phyloP scores from a whole-genome alignment of 2,329 filamentous ascomycete species.

The Ceratocystis diversiconidia region DNA sequence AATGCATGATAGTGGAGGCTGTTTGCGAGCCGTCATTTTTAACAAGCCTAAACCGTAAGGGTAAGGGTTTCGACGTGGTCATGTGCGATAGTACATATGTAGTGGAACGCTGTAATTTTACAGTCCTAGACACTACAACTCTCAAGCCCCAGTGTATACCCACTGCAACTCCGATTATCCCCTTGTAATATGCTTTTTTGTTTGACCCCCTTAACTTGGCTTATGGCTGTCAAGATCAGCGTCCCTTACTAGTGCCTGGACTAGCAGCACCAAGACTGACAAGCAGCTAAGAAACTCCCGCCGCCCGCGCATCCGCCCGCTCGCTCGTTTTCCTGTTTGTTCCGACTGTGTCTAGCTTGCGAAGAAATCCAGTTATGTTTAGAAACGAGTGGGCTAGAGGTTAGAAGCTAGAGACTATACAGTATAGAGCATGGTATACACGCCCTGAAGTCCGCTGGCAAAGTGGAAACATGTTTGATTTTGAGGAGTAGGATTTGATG shows the following conservation, averaged over 20 bases:
- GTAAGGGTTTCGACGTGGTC: no score
- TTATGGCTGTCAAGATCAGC: neutral
- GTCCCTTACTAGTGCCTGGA: neutral
- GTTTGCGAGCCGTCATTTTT: conserved; percentile 1
- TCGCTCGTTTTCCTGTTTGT: neutral
- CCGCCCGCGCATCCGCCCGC: neutral
- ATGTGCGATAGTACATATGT: no score
- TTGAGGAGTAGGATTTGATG: neutral
- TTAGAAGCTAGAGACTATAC: no score
- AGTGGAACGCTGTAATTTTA: no score
- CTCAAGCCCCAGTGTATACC: no score
- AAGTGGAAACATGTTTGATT: neutral
- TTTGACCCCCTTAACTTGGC: neutral
- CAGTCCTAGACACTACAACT: no score
- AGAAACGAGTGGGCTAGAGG: neutral
- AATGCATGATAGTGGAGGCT: neutral
- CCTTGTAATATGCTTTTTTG: no score
- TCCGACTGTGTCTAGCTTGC: neutral
- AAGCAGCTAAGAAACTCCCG: neutral
- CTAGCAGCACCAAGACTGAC: neutral
- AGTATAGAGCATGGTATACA: neutral
- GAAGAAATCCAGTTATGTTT: neutral
- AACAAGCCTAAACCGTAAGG: no score
- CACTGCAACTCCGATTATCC: no score
- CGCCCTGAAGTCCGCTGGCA: neutral